Base-by-base conservation (phyloP, 768 basidiomycete genomes). In the Serendipita sp. region DNA sequence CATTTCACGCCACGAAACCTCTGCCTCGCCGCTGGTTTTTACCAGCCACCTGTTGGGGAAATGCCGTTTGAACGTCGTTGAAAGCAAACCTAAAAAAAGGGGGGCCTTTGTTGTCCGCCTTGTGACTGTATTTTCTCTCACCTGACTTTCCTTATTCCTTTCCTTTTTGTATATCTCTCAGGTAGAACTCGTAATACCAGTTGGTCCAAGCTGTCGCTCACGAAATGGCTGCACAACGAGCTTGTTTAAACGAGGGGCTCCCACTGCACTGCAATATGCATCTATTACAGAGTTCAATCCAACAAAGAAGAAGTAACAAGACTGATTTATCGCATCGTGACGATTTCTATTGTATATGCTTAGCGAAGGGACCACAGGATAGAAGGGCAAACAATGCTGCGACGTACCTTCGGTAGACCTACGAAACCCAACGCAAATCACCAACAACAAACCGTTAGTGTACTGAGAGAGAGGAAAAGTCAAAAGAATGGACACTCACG, bases 1-100 rank as follows among this genome's bases (percentile, higher is more conserved):
- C 91, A 96, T 68, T 96, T 98, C 70, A 98, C 96, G 6, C 83
- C 92, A 33, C 83, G 95, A 13, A 99, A 99, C 73, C 79, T 99
- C 37, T 94, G 91, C 73, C 75, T 98, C 64, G 90, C 88, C 50
- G 87, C 88, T 16, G 95, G 95, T 3, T 79, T 78, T 46, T 87
- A 85, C 71, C 75, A 83, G 45, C 75, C 86, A 23, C 78, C 83
- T 0, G 86, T 60, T 34, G 55, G 55, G 8, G 55, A 31, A 50
- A 31, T 50, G 48, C 5, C 18, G 6, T 31, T 31, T 50, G 18
- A 50, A 8, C 18, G 18, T 18, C 48, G 48, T 40, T 40, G 40
- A 40, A 40, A 13, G 2, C 23, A 23, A 23, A 23, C 23, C 23
- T 23, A 40, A 13, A 40, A 40, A 40, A 13, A 40, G 40, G 13